Evolutionary conservation across 2,329 filamentous ascomycete species (phyloP).

Genomic region (Didymella arachidicola): DNA sequence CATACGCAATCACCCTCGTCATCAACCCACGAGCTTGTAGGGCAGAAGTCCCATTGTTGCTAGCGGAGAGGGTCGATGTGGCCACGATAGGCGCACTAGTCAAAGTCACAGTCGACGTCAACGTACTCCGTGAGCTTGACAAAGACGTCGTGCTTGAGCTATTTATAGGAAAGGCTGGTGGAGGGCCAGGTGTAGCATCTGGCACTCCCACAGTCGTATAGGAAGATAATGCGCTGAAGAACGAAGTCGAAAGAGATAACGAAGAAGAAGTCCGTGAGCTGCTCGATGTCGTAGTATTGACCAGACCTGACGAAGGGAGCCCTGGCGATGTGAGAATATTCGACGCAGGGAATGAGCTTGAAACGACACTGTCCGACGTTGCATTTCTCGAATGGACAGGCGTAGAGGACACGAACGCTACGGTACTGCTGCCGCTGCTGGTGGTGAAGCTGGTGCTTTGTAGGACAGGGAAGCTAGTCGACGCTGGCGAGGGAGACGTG

Average conservation of each 20-base stretch:
- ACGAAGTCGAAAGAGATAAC: background rate
- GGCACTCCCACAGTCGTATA: background rate
- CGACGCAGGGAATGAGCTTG: background rate
- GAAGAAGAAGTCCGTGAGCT: background rate
- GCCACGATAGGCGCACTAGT: background rate
- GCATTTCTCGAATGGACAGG: background rate
- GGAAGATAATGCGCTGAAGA: background rate
- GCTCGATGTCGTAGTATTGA: background rate
- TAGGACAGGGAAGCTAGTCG: background rate
- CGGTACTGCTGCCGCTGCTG: background rate
- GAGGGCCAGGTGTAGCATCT: background rate
- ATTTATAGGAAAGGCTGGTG: background rate
- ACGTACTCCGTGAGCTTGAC: background rate
- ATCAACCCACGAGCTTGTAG: conserved; percentile 22
- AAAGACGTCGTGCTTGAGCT: background rate
- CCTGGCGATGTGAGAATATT: background rate
- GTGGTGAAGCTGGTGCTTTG: background rate
- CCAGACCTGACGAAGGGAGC: background rate
- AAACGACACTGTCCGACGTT: background rate
- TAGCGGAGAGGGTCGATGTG: background rate
- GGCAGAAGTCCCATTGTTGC: background rate
- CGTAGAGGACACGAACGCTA: background rate
- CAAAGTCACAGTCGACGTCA: background rate
- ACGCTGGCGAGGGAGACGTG: background rate
- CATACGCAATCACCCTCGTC: conserved; percentile 39